These are phyloP conservation scores for Echinochloa phyllopogon DNA, from an alignment of 176 grass and related monocot species.

Conservation along the genomic window DNA sequence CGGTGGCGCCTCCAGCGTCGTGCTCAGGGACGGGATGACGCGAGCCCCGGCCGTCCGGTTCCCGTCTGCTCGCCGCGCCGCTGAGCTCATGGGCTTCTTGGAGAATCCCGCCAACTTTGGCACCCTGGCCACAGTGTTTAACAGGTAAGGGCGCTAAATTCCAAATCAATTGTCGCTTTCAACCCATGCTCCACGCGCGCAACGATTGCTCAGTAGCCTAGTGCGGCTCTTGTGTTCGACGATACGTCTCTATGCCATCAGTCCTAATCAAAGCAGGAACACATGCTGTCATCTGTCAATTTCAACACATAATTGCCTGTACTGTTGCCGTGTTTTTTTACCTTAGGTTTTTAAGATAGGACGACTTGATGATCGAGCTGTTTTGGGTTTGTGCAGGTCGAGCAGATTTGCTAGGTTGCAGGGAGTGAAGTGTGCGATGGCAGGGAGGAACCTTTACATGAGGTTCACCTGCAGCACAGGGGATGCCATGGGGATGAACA, in stretches of 20 bases:
- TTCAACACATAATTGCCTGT: neutral
- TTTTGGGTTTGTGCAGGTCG: conserved; percentile 59
- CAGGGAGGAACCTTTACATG: conserved; percentile 92
- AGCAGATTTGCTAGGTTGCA: conserved; percentile 86
- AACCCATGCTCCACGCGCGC: conserved; percentile 25
- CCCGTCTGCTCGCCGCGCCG: conserved; percentile 56
- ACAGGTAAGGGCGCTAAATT: conserved; percentile 46
- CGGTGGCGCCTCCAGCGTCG: conserved; percentile 62
- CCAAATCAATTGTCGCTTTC: conserved; percentile 29
- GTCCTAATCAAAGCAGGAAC: conserved; percentile 20
- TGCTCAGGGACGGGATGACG: conserved; percentile 72
- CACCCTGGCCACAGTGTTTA: conserved; percentile 62
- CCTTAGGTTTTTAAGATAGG: neutral
- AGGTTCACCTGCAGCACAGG: conserved; percentile 90
- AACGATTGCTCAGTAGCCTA: conserved; percentile 6
- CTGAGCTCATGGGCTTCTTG: conserved; percentile 66
- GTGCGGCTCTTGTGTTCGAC: conserved; percentile 20
- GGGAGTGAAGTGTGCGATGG: conserved; percentile 71
- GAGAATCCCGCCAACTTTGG: conserved; percentile 62
- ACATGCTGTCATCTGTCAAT: neutral
- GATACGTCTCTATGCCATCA: conserved; percentile 25
- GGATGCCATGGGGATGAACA: conserved; percentile 99
- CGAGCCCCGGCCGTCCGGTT: conserved; percentile 63
- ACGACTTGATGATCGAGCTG: neutral
- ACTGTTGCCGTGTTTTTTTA: neutral